phyloP scores from a whole-genome alignment of 805 yeast species.

The Scheffersomyces ergatensis region DNA sequence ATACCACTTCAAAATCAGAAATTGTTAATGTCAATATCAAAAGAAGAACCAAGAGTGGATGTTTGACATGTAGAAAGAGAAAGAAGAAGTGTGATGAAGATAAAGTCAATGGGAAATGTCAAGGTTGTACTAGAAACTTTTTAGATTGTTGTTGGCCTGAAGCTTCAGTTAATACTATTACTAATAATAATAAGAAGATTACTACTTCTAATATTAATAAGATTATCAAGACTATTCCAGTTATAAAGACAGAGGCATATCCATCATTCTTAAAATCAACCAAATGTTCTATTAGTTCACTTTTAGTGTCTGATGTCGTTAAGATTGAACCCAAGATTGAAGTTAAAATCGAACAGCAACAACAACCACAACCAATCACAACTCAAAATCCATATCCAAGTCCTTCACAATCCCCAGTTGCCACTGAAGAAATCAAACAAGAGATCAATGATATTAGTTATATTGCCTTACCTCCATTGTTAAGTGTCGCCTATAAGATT shows the following conservation, averaged over 20 bases:
- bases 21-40: slow-evolving; percentile 5
- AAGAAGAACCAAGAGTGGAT: slow-evolving; percentile 48
- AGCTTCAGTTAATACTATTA: slow-evolving; percentile 5
- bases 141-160: slow-evolving; percentile 45
- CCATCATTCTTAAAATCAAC: slow-evolving; percentile 15
- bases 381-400: slow-evolving; percentile 23
- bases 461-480: slow-evolving; percentile 15
- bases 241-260: not conserved
- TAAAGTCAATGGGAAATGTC: slow-evolving; percentile 41
- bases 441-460: slow-evolving; percentile 14
- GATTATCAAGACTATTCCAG: not conserved
- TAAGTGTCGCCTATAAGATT: slow-evolving; percentile 6
- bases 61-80: slow-evolving; percentile 61
- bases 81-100: slow-evolving; percentile 64
- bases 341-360: slow-evolving; percentile 5
- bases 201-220: not conserved
- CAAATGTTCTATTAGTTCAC: slow-evolving; percentile 8
- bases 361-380: slow-evolving; percentile 15
- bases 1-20: not conserved
- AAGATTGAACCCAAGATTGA: not conserved
- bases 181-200: slow-evolving; percentile 5
- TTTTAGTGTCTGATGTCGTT: slow-evolving; percentile 2
- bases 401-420: slow-evolving; percentile 28
- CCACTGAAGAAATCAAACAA: slow-evolving; percentile 12
- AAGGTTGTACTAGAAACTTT: slow-evolving; percentile 43